Percentiles rank a stretch among this genome's conserved stretches.
Conservation (phyloP, 352 stramenopile species). For the Saprolegnia parasitica region DNA sequence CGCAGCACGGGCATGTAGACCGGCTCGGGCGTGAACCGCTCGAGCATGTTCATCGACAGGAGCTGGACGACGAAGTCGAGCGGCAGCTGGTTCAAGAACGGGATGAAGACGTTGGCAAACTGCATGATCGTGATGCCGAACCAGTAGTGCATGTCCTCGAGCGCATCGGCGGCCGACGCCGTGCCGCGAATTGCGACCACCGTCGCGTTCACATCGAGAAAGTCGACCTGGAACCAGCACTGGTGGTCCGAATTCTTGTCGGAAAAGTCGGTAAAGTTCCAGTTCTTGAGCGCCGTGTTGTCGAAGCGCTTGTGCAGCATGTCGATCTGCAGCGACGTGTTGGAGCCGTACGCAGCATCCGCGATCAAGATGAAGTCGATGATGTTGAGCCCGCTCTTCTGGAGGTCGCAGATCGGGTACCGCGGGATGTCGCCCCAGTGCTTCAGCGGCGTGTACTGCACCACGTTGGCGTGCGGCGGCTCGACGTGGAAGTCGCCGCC, state of each 20-base stretch:
- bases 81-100: conserved; percentile 81
- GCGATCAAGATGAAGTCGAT: conserved; percentile 84
- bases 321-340: conserved; percentile 64
- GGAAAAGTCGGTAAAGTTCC: conserved; percentile 68
- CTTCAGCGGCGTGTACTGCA: conserved; percentile 44
- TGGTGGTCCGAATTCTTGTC: conserved; percentile 60
- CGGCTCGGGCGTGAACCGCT: conserved; percentile 62
- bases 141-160: conserved; percentile 85
- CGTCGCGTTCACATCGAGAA: conserved; percentile 78
- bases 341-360: conserved; percentile 74
- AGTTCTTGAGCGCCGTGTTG: conserved; percentile 66
- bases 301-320: conserved; percentile 79
- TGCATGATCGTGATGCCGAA: conserved; percentile 86
- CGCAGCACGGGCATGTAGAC: conserved; percentile 70
- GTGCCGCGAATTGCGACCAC: conserved; percentile 79
- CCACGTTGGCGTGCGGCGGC: conserved; percentile 45
- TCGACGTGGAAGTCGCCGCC: conserved; percentile 77
- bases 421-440: conserved; percentile 58
- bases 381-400: conserved; percentile 57
- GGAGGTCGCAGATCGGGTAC: conserved; percentile 75
- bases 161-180: conserved; percentile 71
- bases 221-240: conserved; percentile 82
- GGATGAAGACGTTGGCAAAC: conserved; percentile 75
- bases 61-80: conserved; percentile 73
- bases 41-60: conserved; percentile 73